Conservation (phyloP, 176 grass and related monocot genomes). For the Juncus effusus region DNA sequence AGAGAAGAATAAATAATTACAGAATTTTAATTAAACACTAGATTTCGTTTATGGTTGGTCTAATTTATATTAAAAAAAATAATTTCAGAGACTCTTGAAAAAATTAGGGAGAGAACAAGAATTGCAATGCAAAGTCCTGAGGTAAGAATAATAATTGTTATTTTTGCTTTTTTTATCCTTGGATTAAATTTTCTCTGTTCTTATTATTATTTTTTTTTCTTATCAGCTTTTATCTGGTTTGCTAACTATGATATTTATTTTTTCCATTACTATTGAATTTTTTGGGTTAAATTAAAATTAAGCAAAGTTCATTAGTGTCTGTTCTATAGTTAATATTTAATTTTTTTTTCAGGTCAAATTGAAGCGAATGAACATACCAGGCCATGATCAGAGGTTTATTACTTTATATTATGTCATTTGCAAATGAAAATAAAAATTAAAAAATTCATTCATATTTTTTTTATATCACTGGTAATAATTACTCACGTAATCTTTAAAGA, state of each 20-base stretch:
- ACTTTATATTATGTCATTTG: neutral
- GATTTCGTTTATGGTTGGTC: constrained; percentile 16
- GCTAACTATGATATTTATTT: too few species aligned
- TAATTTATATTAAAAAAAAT: constrained; percentile 17
- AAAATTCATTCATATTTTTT: too few species aligned
- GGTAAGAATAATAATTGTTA: constrained; percentile 43
- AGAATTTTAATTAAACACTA: too few species aligned
- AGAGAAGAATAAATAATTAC: too few species aligned
- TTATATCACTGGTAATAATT: too few species aligned
- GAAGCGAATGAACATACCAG: constrained; percentile 63
- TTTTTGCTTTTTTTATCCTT: neutral
- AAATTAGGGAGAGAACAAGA: constrained; percentile 79
- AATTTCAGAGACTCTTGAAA: constrained; percentile 69
- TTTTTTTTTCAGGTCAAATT: constrained; percentile 73
- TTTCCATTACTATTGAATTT: too few species aligned
- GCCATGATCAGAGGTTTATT: constrained; percentile 72
- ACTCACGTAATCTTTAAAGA: too few species aligned
- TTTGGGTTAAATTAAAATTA: neutral
- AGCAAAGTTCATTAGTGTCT: neutral
- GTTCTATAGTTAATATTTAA: constrained; percentile 20
- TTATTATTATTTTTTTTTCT: neutral
- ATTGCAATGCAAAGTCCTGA: constrained; percentile 98
- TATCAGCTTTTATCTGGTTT: neutral
- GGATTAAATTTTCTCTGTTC: neutral
- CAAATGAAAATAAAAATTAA: too few species aligned